Evolutionary conservation across 495 filamentous ascomycete genomes (phyloP), one percentile per base, ranked within the genome.

Genomic region (Penicillium verhagenii): DNA sequence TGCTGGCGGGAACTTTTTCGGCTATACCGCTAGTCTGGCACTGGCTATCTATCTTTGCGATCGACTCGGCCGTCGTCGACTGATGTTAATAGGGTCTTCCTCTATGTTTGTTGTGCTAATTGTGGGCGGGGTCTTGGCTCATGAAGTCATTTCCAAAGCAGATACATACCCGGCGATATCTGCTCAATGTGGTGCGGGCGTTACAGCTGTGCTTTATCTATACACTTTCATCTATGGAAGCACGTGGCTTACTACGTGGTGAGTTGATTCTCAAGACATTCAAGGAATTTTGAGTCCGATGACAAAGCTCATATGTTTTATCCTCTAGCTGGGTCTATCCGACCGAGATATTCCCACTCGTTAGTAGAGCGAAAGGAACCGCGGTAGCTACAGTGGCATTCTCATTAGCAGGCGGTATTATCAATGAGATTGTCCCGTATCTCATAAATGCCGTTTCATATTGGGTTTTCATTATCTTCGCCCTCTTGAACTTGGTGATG

Each of bases 401-500:
- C 70, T 75, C 77, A 2, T 70, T 80, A 53, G 78, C 73, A 20
- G 74, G 74, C 11, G 74, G 74, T 20, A 66, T 68, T 29, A 71
- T 75, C 42, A 71, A 70, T 25, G 62, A 72, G 55, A 70, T 77
- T 51, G 71, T 72, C 40, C 74, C 72, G 10, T 76, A 76, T 53
- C 64, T 74, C 21, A 74, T 75, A 44, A 60, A 69, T 21, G 66
- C 72, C 4, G 65, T 72, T 47, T 60, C 61, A 25, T 72, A 66
- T 43, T 70, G 75, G 46, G 79, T 76, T 4, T 71, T 78, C 45
- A 70, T 79, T 38, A 56, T 80, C 18, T 78, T 79, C 43, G 75
- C 72, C 23, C 65, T 70, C 9, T 59, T 78, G 6, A 79, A 79
- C 40, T 61, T 79, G 26, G 64, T 73, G 47, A 67, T 71, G 60